Evolutionary conservation across 2,329 filamentous ascomycete genomes (phyloP).

Genomic region (Penicillium italicum): DNA sequence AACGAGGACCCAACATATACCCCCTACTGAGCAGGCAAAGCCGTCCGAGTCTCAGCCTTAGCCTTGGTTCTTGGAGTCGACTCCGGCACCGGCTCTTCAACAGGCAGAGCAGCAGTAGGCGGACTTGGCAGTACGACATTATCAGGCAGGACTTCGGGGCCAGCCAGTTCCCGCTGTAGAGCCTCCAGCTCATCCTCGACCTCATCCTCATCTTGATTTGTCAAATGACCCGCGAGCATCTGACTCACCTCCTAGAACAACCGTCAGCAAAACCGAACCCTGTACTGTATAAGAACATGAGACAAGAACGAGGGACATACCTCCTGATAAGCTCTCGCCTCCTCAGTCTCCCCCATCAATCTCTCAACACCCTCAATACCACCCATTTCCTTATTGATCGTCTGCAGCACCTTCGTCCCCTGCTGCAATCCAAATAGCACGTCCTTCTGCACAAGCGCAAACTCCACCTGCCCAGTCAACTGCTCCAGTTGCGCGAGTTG

Average conservation of each 20-base stretch:
- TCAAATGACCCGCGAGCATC: conserved; percentile 82
- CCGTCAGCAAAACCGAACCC: conserved; percentile 6
- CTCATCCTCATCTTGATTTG: conserved; percentile 93
- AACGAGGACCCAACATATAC: not conserved
- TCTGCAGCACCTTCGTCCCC: conserved; percentile 80
- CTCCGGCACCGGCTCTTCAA: conserved; percentile 26
- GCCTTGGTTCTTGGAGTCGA: conserved; percentile 27
- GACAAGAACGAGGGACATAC: conserved; percentile 45
- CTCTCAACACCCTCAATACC: conserved; percentile 92
- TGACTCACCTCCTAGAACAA: conserved; percentile 78
- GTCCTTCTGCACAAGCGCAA: conserved; percentile 94
- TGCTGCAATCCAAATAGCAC: conserved; percentile 89
- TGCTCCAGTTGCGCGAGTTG: conserved; percentile 93
- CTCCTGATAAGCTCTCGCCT: conserved; percentile 87
- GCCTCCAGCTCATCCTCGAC: conserved; percentile 92
- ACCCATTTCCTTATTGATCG: conserved; percentile 95
- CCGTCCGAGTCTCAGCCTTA: conserved; percentile 24
- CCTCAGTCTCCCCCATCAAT: conserved; percentile 86
- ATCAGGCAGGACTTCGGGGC: conserved; percentile 37
- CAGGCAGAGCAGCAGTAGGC: conserved; percentile 4
- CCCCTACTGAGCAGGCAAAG: conserved; percentile 26
- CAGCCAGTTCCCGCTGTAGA: conserved; percentile 62
- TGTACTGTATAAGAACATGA: not conserved
- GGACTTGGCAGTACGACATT: conserved; percentile 34
- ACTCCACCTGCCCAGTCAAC: conserved; percentile 85